A percentile compares a stretch with the other conserved stretches of the same genome.
These are phyloP conservation scores for Ustilago shanxiensis DNA, from an alignment of 1,284 basidiomycete species.

Conservation along the genomic window DNA sequence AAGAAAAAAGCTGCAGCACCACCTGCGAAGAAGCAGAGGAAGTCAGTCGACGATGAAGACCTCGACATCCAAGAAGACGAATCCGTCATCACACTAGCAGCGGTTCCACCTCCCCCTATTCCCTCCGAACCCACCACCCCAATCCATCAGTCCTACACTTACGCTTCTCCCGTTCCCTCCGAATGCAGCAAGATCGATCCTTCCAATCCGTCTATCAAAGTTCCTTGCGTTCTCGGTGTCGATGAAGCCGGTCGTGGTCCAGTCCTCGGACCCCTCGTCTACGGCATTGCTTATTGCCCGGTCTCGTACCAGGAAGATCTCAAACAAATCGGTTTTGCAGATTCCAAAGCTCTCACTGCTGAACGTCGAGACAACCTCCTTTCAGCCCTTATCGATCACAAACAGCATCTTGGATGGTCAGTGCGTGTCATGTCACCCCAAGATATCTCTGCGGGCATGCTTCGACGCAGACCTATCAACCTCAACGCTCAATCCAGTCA, in stretches of 20 bases:
- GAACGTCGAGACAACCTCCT: slow-evolving; percentile 70
- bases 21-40: slow-evolving; percentile 14
- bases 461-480: slow-evolving; percentile 84
- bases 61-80: slow-evolving; percentile 13
- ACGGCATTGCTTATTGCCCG: slow-evolving; percentile 93
- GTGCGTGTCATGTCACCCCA: slow-evolving; percentile 86
- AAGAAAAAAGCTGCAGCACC: slow-evolving; percentile 19
- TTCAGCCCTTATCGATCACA: slow-evolving; percentile 57
- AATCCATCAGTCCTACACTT: slow-evolving; percentile 47
- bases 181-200: slow-evolving; percentile 36
- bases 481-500: slow-evolving; percentile 93
- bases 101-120: slow-evolving; percentile 35
- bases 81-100: background rate
- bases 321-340: slow-evolving; percentile 88
- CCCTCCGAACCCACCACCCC: slow-evolving; percentile 39
- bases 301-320: slow-evolving; percentile 79
- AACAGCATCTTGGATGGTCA: slow-evolving; percentile 77
- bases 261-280: slow-evolving; percentile 91
- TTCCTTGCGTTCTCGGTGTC: slow-evolving; percentile 78
- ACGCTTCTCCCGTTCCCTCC: slow-evolving; percentile 36
- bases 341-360: slow-evolving; percentile 90
- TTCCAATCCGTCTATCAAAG: slow-evolving; percentile 28
- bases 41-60: slow-evolving; percentile 8
- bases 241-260: slow-evolving; percentile 97
- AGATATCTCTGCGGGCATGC: slow-evolving; percentile 91